Percentiles rank a stretch among this genome's conserved stretches.
Evolutionary conservation across 1,284 basidiomycete species (phyloP).

Genomic region (Austroboletus olivaceoglutinosus): DNA sequence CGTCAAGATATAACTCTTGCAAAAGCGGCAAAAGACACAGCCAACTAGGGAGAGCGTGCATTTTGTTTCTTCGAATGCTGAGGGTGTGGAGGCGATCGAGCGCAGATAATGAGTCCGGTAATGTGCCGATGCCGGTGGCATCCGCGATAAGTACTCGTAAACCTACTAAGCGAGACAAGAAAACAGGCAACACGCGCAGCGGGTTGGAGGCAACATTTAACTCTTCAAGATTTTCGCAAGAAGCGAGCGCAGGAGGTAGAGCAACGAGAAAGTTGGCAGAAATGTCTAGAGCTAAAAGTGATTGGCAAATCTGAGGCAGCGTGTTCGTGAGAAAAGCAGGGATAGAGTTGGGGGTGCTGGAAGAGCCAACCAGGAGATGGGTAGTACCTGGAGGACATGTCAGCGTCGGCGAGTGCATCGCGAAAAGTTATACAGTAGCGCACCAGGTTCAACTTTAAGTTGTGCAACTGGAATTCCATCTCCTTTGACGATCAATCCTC

Average conservation of each 20-base stretch:
- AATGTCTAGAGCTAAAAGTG: conserved; percentile 87
- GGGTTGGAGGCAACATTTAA: conserved; percentile 92
- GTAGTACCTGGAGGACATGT: conserved; percentile 66
- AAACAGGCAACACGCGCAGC: conserved; percentile 78
- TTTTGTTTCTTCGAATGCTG: conserved; percentile 83
- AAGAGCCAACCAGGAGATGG: conserved; percentile 80
- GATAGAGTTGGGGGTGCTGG: conserved; percentile 72
- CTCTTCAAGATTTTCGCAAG: conserved; percentile 85
- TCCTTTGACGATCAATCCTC: conserved; percentile 73
- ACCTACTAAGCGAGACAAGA: conserved; percentile 71
- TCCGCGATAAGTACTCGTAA: conserved; percentile 90
- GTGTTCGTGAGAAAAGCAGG: conserved; percentile 67
- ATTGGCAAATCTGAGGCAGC: conserved; percentile 69
- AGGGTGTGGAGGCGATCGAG: conserved; percentile 81
- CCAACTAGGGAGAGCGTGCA: conserved; percentile 92
- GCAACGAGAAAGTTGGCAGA: conserved; percentile 82
- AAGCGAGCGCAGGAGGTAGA: conserved; percentile 75
- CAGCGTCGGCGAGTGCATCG: conserved; percentile 1
- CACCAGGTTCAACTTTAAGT: conserved; percentile 68
- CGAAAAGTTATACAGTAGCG: conserved; percentile 23
- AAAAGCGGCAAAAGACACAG: conserved; percentile 80
- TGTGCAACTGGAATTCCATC: conserved; percentile 59
- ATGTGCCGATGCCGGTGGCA: conserved; percentile 72
- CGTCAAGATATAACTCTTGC: conserved; percentile 87
- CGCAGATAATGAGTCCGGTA: conserved; percentile 68